Percentiles rank a stretch among this genome's conserved stretches.
phyloP scores from a whole-genome alignment of 768 basidiomycete genomes.

The Podaxis pistillaris region DNA sequence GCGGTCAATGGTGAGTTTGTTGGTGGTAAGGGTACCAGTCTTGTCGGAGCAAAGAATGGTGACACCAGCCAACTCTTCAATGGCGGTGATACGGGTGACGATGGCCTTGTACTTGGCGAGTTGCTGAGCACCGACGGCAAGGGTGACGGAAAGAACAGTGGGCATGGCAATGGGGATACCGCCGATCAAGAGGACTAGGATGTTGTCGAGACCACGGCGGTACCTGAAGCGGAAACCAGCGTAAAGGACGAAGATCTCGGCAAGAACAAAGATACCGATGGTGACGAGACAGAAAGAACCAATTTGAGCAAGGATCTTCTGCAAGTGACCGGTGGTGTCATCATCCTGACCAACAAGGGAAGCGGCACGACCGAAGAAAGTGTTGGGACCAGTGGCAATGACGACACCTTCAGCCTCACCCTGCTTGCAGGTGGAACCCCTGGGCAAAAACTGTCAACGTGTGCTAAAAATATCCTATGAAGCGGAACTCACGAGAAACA shows the following conservation, averaged over 20 bases:
- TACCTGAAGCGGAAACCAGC: conserved; percentile 89
- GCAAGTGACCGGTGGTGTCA: conserved; percentile 96
- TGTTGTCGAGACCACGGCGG: conserved; percentile 94
- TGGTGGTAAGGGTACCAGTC: conserved; percentile 97
- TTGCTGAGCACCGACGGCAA: conserved; percentile 98
- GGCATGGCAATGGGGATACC: conserved; percentile 99
- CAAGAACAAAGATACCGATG: conserved; percentile 93
- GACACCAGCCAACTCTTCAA: conserved; percentile 97
- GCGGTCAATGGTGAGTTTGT: conserved; percentile 97
- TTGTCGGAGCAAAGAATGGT: conserved; percentile 99
- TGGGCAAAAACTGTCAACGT: conserved; percentile 25
- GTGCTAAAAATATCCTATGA: conserved; percentile 7
- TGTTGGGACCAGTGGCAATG: conserved; percentile 96
- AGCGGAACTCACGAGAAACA: conserved; percentile 87
- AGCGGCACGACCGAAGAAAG: conserved; percentile 98
- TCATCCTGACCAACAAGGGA: conserved; percentile 97
- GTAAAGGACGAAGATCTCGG: conserved; percentile 93
- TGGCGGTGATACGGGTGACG: conserved; percentile 99
- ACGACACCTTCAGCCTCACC: conserved; percentile 99
- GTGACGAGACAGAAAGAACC: conserved; percentile 96
- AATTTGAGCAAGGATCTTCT: conserved; percentile 97
- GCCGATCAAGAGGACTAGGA: conserved; percentile 98
- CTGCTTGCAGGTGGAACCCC: conserved; percentile 97
- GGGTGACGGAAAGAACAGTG: conserved; percentile 95
- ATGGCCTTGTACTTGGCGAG: conserved; percentile 99